Conservation (phyloP, 1,284 basidiomycete species). For the Papiliotrema fonsecae region DNA sequence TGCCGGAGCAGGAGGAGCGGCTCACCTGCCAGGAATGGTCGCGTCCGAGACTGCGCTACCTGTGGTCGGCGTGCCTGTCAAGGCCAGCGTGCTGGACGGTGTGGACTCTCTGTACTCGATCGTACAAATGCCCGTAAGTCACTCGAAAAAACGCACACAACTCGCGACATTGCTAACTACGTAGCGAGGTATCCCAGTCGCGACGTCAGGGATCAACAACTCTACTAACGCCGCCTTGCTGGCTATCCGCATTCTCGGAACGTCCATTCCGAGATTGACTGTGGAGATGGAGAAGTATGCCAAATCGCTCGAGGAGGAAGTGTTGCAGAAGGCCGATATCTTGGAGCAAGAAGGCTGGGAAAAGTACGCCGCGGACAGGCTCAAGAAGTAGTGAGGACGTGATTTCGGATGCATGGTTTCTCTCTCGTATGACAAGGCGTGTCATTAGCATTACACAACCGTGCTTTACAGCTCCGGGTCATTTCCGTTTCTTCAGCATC, state of each 20-base stretch:
- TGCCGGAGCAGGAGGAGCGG: slow-evolving; percentile 94
- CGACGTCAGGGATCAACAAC: slow-evolving; percentile 96
- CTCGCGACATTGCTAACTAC: background rate
- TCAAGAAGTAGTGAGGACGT: slow-evolving; percentile 46
- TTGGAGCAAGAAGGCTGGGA: slow-evolving; percentile 83
- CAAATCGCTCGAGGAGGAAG: slow-evolving; percentile 70
- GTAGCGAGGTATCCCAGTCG: slow-evolving; percentile 91
- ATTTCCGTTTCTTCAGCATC: background rate
- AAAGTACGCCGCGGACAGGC: slow-evolving; percentile 55
- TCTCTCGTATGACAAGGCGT: too few relatives aligned
- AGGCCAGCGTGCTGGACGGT: slow-evolving; percentile 87
- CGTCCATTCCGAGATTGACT: slow-evolving; percentile 64
- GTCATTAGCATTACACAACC: too few relatives aligned
- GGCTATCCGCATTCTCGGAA: slow-evolving; percentile 80
- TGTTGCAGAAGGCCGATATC: slow-evolving; percentile 73
- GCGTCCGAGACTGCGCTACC: slow-evolving; percentile 89
- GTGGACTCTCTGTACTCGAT: slow-evolving; percentile 96
- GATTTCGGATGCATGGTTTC: too few relatives aligned
- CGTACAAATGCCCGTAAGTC: slow-evolving; percentile 93
- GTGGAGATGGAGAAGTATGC: slow-evolving; percentile 72
- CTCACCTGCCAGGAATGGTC: slow-evolving; percentile 97
- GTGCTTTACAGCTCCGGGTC: too few relatives aligned
- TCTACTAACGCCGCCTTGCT: slow-evolving; percentile 89
- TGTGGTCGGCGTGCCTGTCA: slow-evolving; percentile 95
- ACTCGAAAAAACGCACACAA: background rate